phyloP scores from a whole-genome alignment of 2,329 filamentous ascomycete genomes.

The Emmonsia crescens region DNA sequence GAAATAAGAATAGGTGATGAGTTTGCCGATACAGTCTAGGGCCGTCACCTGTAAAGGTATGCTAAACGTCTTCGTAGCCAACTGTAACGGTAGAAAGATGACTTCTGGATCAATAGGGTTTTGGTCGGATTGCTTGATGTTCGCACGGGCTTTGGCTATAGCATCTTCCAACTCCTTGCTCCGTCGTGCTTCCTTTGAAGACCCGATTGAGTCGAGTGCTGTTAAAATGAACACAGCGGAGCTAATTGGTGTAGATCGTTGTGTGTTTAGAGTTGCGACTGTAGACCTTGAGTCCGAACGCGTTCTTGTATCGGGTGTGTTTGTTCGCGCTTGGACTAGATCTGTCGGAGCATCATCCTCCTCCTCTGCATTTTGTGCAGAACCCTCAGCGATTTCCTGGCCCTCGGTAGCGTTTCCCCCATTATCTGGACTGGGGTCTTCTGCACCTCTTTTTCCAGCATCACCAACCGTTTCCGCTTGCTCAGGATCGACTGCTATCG shows the following conservation, averaged over 20 bases:
- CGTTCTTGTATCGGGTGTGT: conserved; percentile 6
- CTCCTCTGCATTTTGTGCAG: background rate
- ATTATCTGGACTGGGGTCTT: conserved; percentile 2
- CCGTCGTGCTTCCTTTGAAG: conserved; percentile 81
- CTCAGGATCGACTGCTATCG: background rate
- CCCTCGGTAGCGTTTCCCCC: background rate
- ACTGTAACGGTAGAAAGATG: conserved; percentile 79
- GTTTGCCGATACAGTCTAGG: conserved; percentile 94
- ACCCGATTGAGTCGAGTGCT: conserved; percentile 81
- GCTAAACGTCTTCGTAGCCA: conserved; percentile 79
- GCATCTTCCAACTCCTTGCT: conserved; percentile 75
- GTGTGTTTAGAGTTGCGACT: conserved; percentile 40
- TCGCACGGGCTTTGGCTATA: conserved; percentile 67
- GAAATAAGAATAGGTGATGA: conserved; percentile 98
- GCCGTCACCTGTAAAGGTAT: conserved; percentile 79
- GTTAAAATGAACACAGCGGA: conserved; percentile 94
- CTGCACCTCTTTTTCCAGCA: background rate
- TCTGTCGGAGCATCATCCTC: background rate
- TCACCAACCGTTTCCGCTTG: background rate
- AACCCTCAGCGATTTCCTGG: background rate
- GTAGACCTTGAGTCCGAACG: conserved; percentile 54
- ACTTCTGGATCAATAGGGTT: conserved; percentile 80
- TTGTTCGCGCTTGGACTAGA: background rate
- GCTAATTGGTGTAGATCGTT: conserved; percentile 59
- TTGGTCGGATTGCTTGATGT: conserved; percentile 75